Evolutionary conservation across 2,329 filamentous ascomycete species (phyloP).

Genomic region (Myrmaecium sp.): DNA sequence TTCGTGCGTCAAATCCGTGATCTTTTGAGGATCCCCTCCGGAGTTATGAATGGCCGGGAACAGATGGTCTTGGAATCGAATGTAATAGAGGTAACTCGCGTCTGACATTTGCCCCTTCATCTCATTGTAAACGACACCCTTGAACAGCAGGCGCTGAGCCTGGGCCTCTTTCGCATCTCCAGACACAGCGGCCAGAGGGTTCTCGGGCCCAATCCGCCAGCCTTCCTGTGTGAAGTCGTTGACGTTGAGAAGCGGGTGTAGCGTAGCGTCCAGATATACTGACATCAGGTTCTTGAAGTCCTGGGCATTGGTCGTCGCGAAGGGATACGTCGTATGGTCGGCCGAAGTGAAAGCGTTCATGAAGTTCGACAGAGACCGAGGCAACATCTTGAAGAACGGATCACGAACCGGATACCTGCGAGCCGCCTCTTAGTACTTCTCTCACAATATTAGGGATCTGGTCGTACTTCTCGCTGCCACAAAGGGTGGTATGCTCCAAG

Average conservation of each 20-base stretch:
- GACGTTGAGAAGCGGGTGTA: slow-evolving; percentile 75
- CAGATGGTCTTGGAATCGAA: slow-evolving; percentile 84
- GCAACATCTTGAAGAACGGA: slow-evolving; percentile 99
- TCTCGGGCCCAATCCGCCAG: slow-evolving; percentile 89
- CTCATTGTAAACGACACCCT: slow-evolving; percentile 97
- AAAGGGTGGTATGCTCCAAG: slow-evolving; percentile 90
- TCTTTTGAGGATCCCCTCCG: slow-evolving; percentile 87
- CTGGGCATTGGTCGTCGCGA: slow-evolving; percentile 87
- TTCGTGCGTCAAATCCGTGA: slow-evolving; percentile 85
- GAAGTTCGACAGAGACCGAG: slow-evolving; percentile 94
- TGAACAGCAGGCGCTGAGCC: slow-evolving; percentile 68
- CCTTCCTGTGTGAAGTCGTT: slow-evolving; percentile 93
- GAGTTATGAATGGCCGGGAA: slow-evolving; percentile 94
- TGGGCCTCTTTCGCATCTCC: slow-evolving; percentile 30
- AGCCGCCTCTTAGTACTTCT: slow-evolving; percentile 5
- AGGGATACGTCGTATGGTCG: slow-evolving; percentile 94
- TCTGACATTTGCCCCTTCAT: slow-evolving; percentile 99
- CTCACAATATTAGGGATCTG: not conserved
- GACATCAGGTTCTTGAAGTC: slow-evolving; percentile 94
- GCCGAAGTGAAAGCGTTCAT: slow-evolving; percentile 98
- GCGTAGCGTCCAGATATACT: slow-evolving; percentile 87
- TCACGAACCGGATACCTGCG: slow-evolving; percentile 85
- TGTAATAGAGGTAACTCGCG: slow-evolving; percentile 89
- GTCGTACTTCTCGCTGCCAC: slow-evolving; percentile 74
- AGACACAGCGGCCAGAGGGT: slow-evolving; percentile 39